A percentile compares a stretch with the other conserved stretches of the same genome.
These are phyloP conservation scores for Coffea eugenioides DNA, from an alignment of 257 asterid species.

Conservation along the genomic window DNA sequence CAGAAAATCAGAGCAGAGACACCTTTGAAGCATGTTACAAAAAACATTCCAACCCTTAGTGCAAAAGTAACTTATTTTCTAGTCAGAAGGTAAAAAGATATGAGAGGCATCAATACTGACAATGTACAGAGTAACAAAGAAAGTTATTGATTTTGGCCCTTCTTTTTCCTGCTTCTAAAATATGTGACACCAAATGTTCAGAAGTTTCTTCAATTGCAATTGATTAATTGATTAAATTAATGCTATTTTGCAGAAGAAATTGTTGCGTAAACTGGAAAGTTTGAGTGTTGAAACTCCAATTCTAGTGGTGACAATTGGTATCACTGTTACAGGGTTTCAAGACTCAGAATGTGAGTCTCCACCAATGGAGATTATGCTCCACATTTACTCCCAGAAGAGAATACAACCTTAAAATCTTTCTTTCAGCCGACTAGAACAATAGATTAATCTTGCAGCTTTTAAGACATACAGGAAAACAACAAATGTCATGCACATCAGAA, in stretches of 20 bases:
- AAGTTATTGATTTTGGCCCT: not conserved
- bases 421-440: not conserved
- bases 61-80: not conserved
- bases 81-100: not conserved
- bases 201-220: not conserved
- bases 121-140: not conserved
- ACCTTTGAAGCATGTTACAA: no score
- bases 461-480: not conserved
- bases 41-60: not conserved
- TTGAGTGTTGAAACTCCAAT: not conserved
- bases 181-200: not conserved
- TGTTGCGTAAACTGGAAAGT: not conserved
- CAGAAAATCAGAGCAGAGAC: not conserved
- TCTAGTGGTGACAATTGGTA: not conserved
- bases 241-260: not conserved
- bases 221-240: no score
- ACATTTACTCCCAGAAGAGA: not conserved
- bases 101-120: not conserved
- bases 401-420: not conserved
- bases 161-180: not conserved
- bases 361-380: not conserved
- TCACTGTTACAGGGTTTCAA: not conserved
- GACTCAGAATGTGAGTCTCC: no score
- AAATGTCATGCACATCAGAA: slow-evolving; percentile 4
- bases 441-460: not conserved